Evolutionary conservation across 1,139 yeast genomes (phyloP).

Genomic region (Yamadazyma diospyri): DNA sequence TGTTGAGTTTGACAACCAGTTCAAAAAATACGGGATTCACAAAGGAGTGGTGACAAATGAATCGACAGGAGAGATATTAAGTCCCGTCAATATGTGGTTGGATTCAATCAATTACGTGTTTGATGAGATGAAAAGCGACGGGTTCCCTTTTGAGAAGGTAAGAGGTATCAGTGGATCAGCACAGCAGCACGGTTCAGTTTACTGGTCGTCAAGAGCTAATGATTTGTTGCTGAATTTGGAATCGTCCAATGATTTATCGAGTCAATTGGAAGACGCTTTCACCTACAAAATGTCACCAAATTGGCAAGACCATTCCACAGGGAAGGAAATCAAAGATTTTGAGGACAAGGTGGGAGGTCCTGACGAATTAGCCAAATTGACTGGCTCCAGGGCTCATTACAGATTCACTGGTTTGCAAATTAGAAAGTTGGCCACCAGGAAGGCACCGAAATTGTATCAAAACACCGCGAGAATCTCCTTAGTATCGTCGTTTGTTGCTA

Average conservation of each 20-base stretch:
- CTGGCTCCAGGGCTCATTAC: constrained; percentile 88
- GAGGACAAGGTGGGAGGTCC: constrained; percentile 65
- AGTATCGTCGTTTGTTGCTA: constrained; percentile 76
- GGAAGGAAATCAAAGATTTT: constrained; percentile 58
- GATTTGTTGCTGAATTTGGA: constrained; percentile 30
- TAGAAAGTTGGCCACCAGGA: constrained; percentile 59
- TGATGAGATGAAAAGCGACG: constrained; percentile 45
- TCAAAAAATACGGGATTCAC: constrained; percentile 53
- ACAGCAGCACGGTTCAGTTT: constrained; percentile 91
- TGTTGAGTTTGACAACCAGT: constrained; percentile 70
- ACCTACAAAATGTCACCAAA: constrained; percentile 73
- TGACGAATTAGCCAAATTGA: constrained; percentile 57
- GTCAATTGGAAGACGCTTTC: constrained; percentile 51
- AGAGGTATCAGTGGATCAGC: constrained; percentile 79
- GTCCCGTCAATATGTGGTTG: constrained; percentile 91
- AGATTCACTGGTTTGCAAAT: constrained; percentile 91
- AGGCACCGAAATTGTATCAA: constrained; percentile 48
- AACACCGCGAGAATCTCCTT: constrained; percentile 63
- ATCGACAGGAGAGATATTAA: constrained; percentile 52
- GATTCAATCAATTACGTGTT: constrained; percentile 74
- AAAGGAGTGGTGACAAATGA: constrained; percentile 68
- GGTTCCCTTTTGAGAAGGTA: constrained; percentile 60
- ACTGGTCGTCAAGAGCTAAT: constrained; percentile 58
- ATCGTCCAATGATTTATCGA: constrained; percentile 27
- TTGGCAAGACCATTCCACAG: constrained; percentile 94